These are phyloP conservation scores for Pichia sp. DNA, from an alignment of 1,139 yeast species.

Conservation along the genomic window DNA sequence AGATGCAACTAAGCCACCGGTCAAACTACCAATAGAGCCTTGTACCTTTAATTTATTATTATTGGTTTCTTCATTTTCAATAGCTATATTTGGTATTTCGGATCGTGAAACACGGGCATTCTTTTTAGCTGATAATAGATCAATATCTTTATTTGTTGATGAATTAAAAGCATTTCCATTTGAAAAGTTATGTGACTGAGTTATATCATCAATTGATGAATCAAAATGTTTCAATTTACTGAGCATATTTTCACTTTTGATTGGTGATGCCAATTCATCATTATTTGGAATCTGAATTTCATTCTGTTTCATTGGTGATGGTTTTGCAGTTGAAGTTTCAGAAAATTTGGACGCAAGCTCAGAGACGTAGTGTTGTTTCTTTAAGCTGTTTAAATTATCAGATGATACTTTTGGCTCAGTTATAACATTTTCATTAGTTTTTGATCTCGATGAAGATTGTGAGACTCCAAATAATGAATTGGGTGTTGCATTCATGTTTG, in stretches of 20 bases:
- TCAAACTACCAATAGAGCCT: background rate
- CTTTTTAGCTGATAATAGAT: background rate
- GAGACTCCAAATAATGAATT: no score
- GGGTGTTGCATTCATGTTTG: background rate
- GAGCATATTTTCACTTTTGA: conserved; percentile 20
- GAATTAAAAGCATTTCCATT: no score
- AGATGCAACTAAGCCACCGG: background rate
- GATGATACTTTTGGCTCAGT: background rate
- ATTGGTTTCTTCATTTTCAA: background rate
- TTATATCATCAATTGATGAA: background rate
- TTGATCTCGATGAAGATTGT: background rate
- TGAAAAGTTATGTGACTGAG: background rate
- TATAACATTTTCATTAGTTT: background rate
- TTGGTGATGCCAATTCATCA: conserved; percentile 13
- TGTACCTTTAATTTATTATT: background rate
- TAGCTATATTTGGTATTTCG: background rate
- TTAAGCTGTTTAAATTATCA: background rate
- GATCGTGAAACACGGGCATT: no score
- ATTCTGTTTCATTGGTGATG: background rate
- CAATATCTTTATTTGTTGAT: background rate
- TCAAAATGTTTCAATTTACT: conserved; percentile 24
- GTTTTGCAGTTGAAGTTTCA: no score
- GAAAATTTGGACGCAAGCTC: conserved; percentile 19
- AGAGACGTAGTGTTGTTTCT: background rate
- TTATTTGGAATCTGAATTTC: background rate